Evolutionary conservation across 2,329 filamentous ascomycete species (phyloP), one percentile per base, ranked within the genome.

Genomic region (Rutstroemia sydowiana): DNA sequence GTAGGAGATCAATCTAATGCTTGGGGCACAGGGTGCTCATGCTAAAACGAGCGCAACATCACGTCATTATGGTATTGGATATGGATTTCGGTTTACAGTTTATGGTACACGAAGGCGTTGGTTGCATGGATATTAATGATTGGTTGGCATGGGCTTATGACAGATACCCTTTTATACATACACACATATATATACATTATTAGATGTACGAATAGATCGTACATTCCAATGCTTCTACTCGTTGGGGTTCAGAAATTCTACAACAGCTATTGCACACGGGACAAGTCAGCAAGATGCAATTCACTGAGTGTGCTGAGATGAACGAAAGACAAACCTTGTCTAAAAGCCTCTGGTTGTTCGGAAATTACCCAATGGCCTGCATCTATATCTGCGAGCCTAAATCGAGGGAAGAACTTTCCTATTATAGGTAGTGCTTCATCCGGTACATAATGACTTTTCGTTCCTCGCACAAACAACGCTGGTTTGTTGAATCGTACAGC

Each of bases 321-420:
- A 11, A 34, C 11, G 39, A 14, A 36, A 53, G 41, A 66, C 77
- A 66, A 66, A 89, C 87, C 84, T 75, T 78, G 72, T 64, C 84
- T 80, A 59, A 95, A 95, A 9, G 75, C 82, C 64, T 89, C 82
- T 0, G 89, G 88, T 61, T 89, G 84, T 73, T 95, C 89, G n/a
- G 87, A 88, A 56, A 92, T 90, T 5, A 95, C 73, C 89, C 89
- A 95, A 68, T 95, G 89, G 0, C 89, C 89, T 8, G 84, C 78
- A 34, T 93, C 84, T 30, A 95, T 72, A 69, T 92, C 85, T 45
- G 75, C 79, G 28, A 93, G 63, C 65, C 80, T 72, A 63, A 93
- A 95, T 21, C 75, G 74, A 10, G 89, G 89, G 64, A 95, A 95
- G 70, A 95, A 93, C 57, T 81, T 76, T 3, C 88, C 87, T 60